Percentiles rank a stretch among this genome's conserved stretches.
phyloP scores from a whole-genome alignment of 2,329 filamentous ascomycete genomes.

The Alternaria rosae region DNA sequence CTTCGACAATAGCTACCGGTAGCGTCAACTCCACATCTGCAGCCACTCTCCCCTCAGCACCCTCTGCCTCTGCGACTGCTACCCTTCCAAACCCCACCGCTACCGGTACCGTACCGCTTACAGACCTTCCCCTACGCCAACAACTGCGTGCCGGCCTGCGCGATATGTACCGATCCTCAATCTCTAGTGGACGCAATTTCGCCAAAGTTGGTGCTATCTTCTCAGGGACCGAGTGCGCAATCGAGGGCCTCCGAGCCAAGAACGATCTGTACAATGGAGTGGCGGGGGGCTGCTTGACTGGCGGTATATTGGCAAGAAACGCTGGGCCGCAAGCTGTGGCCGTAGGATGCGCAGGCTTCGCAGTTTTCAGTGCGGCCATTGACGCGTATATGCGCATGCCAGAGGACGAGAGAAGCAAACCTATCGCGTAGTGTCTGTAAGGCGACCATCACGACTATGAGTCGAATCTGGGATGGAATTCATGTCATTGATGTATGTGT shows the following conservation, averaged over 20 bases:
- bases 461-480: not conserved
- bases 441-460: not conserved
- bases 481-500: slow-evolving; percentile 16
- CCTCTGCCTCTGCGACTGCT: slow-evolving; percentile 70
- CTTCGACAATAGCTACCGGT: slow-evolving; percentile 7
- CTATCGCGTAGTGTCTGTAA: slow-evolving; percentile 40
- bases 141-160: slow-evolving; percentile 87
- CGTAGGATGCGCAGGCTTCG: slow-evolving; percentile 90
- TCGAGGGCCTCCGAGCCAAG: slow-evolving; percentile 90
- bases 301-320: slow-evolving; percentile 83
- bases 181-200: slow-evolving; percentile 88
- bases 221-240: slow-evolving; percentile 91
- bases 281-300: slow-evolving; percentile 87
- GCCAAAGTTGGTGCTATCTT: slow-evolving; percentile 92
- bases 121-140: slow-evolving; percentile 77
- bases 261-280: slow-evolving; percentile 92
- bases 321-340: slow-evolving; percentile 89
- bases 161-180: slow-evolving; percentile 90
- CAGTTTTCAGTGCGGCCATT: slow-evolving; percentile 89
- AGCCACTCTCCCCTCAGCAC: slow-evolving; percentile 4
- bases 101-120: slow-evolving; percentile 57
- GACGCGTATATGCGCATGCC: slow-evolving; percentile 78
- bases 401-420: slow-evolving; percentile 51
- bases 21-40: slow-evolving; percentile 8
- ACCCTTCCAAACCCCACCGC: slow-evolving; percentile 52